Evolutionary conservation across 345 rosid genomes (phyloP).

Genomic region (Aquilaria sinensis): DNA sequence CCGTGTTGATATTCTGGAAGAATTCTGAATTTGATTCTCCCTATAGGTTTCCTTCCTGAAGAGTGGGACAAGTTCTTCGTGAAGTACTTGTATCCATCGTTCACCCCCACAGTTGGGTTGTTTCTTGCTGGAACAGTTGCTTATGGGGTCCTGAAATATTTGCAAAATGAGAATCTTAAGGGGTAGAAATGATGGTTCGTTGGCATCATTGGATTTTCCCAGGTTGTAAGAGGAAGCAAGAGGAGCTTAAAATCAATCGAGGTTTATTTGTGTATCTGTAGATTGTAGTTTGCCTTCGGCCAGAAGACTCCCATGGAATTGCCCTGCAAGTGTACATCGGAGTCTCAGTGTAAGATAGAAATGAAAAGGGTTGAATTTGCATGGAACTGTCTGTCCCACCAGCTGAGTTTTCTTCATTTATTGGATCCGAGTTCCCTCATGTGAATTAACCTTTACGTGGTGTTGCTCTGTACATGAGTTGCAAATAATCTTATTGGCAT

Average conservation of each 20-base stretch:
- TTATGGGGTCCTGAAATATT: slow-evolving; percentile 71
- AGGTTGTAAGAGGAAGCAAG: slow-evolving; percentile 7
- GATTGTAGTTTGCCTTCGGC: background rate
- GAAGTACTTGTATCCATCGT: slow-evolving; percentile 77
- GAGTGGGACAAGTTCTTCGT: slow-evolving; percentile 75
- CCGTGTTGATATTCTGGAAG: slow-evolving; percentile 5
- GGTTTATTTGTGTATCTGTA: background rate
- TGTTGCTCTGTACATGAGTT: no score
- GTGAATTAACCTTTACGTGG: no score
- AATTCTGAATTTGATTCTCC: slow-evolving; percentile 9
- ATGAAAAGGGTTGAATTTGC: no score
- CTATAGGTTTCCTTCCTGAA: slow-evolving; percentile 78
- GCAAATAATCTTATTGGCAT: no score
- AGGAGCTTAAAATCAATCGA: background rate
- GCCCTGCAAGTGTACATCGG: background rate
- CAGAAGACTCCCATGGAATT: background rate
- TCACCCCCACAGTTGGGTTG: slow-evolving; percentile 71
- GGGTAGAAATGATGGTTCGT: slow-evolving; percentile 34
- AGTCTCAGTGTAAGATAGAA: no score
- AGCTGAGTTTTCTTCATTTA: no score
- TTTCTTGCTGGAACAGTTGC: slow-evolving; percentile 76
- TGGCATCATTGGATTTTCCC: slow-evolving; percentile 1
- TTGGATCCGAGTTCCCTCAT: no score
- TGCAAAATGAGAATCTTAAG: slow-evolving; percentile 70
- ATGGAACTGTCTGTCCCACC: no score